These are phyloP conservation scores for Claviceps cyperi DNA, from an alignment of 2,329 filamentous ascomycete genomes.

Conservation along the genomic window DNA sequence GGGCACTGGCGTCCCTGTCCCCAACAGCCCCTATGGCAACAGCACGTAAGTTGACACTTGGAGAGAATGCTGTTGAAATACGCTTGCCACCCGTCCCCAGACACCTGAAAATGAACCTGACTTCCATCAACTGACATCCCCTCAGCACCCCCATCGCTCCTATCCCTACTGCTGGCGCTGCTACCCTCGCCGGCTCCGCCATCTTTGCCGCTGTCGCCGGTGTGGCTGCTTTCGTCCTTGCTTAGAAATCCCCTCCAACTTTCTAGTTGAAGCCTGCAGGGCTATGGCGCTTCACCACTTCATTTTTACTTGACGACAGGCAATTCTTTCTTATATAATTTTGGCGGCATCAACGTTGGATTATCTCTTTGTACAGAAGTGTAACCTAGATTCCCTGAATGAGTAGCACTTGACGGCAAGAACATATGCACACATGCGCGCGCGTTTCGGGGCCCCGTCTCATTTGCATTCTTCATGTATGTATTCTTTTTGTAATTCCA, in stretches of 20 bases:
- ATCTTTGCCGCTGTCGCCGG: slow-evolving; percentile 40
- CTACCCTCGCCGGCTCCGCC: slow-evolving; percentile 37
- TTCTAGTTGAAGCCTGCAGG: slow-evolving; percentile 25
- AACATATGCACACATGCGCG: slow-evolving; percentile 9
- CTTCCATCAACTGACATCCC: too few species aligned
- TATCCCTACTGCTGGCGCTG: slow-evolving; percentile 36
- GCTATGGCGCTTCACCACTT: slow-evolving; percentile 16
- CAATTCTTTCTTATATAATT: not conserved
- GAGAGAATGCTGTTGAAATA: not conserved
- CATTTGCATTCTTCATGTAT: slow-evolving; percentile 6
- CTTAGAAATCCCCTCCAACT: slow-evolving; percentile 31
- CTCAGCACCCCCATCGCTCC: slow-evolving; percentile 15
- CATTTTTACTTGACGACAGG: slow-evolving; percentile 10
- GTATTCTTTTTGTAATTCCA: not conserved
- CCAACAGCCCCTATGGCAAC: slow-evolving; percentile 25
- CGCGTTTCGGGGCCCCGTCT: slow-evolving; percentile 8
- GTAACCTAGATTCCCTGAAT: not conserved
- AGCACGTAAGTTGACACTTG: slow-evolving; percentile 8
- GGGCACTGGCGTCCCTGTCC: slow-evolving; percentile 25
- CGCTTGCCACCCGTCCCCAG: not conserved
- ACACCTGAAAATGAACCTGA: too few species aligned
- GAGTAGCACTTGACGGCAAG: slow-evolving; percentile 12
- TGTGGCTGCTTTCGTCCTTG: slow-evolving; percentile 38
- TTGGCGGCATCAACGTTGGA: slow-evolving; percentile 10
- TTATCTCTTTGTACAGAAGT: slow-evolving; percentile 19